phyloP scores from a whole-genome alignment of 2,329 filamentous ascomycete species.

The Ophiostoma sp. region DNA sequence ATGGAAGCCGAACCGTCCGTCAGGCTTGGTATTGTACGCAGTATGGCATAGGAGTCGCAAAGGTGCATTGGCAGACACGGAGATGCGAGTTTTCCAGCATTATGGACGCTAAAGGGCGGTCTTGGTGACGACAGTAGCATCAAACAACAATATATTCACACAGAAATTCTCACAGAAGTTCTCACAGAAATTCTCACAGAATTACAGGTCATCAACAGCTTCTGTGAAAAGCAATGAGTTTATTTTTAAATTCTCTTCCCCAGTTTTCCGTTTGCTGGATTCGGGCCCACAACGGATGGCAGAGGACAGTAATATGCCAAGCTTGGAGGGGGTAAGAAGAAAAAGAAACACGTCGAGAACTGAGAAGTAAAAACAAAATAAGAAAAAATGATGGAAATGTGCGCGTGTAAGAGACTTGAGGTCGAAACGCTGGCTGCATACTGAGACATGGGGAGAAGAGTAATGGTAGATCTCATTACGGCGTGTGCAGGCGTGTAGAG shows the following conservation, averaged over 20 bases:
- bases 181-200: too few relatives aligned
- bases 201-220: too few relatives aligned
- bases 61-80: too few relatives aligned
- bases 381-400: background rate
- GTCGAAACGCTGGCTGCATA: background rate
- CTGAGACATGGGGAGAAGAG: background rate
- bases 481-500: background rate
- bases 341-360: background rate
- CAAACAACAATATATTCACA: too few relatives aligned
- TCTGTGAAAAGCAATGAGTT: background rate
- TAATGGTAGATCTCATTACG: background rate
- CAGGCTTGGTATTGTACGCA: background rate
- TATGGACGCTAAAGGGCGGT: too few relatives aligned
- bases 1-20: background rate
- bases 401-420: background rate
- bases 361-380: background rate
- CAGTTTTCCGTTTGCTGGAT: constrained; percentile 8
- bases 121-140: too few relatives aligned
- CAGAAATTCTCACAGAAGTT: too few relatives aligned
- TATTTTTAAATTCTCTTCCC: background rate
- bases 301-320: background rate
- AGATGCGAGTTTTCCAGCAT: too few relatives aligned
- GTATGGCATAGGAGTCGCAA: too few relatives aligned
- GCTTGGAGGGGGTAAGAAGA: background rate
- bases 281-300: background rate